phyloP scores from a whole-genome alignment of 176 grass and related monocot genomes.

The Typha latifolia region DNA sequence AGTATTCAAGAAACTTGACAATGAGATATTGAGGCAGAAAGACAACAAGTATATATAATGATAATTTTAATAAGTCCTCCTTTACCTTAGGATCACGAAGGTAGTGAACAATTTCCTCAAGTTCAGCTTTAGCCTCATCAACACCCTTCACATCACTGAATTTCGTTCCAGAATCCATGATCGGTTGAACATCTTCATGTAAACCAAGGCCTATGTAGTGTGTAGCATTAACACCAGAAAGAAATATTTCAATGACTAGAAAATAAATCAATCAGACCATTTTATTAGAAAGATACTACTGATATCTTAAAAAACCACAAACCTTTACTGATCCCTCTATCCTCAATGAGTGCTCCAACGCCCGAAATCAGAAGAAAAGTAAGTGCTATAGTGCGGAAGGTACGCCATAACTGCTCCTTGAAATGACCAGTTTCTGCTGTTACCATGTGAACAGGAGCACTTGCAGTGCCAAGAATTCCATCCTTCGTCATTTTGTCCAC shows the following conservation, averaged over 20 bases:
- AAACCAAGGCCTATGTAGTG: conserved; percentile 61
- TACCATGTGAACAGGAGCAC: conserved; percentile 82
- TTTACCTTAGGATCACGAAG: conserved; percentile 93
- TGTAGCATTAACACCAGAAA: conserved; percentile 2
- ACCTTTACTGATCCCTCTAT: conserved; percentile 92
- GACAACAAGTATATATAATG: background rate
- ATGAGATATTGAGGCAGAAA: background rate
- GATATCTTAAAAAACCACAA: conserved; percentile 15
- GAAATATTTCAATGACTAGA: conserved; percentile 2
- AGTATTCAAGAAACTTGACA: too few relatives aligned
- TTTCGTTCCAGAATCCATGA: conserved; percentile 63
- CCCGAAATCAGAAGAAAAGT: conserved; percentile 86
- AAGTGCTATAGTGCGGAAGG: conserved; percentile 76
- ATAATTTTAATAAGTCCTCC: background rate
- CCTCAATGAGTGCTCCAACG: conserved; percentile 88
- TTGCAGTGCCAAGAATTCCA: conserved; percentile 70
- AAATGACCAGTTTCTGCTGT: conserved; percentile 70
- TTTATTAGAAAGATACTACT: background rate
- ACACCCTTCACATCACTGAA: conserved; percentile 97
- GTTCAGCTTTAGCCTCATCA: conserved; percentile 94
- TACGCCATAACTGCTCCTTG: conserved; percentile 91
- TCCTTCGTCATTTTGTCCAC: conserved; percentile 48
- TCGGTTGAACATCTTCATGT: conserved; percentile 87
- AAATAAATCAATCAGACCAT: background rate
- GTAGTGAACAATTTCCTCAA: conserved; percentile 99